These are phyloP conservation scores for Globisporangium viniferum DNA, from an alignment of 352 stramenopile species.

Conservation along the genomic window DNA sequence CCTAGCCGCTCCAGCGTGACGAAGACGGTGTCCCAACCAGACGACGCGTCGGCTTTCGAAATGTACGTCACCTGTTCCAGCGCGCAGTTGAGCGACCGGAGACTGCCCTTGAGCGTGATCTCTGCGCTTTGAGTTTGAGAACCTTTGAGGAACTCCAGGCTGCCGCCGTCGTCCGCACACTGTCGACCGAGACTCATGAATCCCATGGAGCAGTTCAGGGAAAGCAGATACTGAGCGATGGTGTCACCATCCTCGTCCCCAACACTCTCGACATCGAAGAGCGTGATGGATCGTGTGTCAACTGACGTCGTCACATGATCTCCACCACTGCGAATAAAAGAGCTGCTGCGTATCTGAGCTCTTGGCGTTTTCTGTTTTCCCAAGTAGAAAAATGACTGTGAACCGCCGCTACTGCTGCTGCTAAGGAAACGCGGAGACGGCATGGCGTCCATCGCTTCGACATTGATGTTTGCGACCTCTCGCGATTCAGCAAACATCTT, in stretches of 20 bases:
- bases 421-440: slow-evolving; percentile 14
- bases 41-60: slow-evolving; percentile 21
- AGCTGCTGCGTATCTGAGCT: background rate
- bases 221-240: slow-evolving; percentile 10
- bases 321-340: background rate
- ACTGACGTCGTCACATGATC: slow-evolving; percentile 6
- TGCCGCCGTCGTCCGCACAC: slow-evolving; percentile 8
- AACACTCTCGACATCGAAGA: slow-evolving; percentile 27
- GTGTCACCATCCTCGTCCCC: background rate
- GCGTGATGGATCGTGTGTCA: slow-evolving; percentile 31
- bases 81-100: slow-evolving; percentile 45
- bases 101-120: slow-evolving; percentile 26
- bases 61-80: slow-evolving; percentile 50
- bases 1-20: slow-evolving; percentile 28
- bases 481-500: slow-evolving; percentile 31
- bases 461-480: slow-evolving; percentile 31
- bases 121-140: background rate
- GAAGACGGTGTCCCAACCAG: slow-evolving; percentile 35
- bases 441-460: slow-evolving; percentile 26
- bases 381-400: slow-evolving; percentile 29
- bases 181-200: slow-evolving; percentile 31
- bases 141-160: background rate
- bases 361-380: slow-evolving; percentile 2
- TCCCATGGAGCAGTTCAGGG: slow-evolving; percentile 34
- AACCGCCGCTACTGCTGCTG: background rate